These are phyloP conservation scores for Diddensiella santjacobensis DNA, from an alignment of 805 yeast species.

Conservation along the genomic window DNA sequence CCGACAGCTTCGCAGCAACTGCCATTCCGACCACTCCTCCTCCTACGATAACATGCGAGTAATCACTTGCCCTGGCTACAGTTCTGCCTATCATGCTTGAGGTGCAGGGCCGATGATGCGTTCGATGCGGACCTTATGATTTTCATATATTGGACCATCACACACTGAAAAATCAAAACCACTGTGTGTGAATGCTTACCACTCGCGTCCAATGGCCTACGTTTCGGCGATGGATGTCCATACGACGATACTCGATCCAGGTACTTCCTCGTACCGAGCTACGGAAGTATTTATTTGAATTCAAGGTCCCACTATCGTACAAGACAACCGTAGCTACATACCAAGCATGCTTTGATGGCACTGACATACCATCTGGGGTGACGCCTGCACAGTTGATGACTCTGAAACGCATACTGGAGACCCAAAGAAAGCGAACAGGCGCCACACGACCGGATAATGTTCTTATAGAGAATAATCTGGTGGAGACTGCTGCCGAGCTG, in stretches of 20 bases:
- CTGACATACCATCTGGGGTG: slow-evolving; percentile 44
- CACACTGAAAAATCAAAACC: too few relatives aligned
- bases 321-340: slow-evolving; percentile 18
- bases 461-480: slow-evolving; percentile 62
- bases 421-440: slow-evolving; percentile 57
- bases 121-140: too few relatives aligned
- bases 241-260: neutral
- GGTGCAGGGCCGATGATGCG: too few relatives aligned
- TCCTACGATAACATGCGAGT: slow-evolving; percentile 71
- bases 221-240: too few relatives aligned
- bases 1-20: slow-evolving; percentile 64
- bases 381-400: slow-evolving; percentile 58
- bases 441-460: slow-evolving; percentile 53
- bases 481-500: slow-evolving; percentile 79
- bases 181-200: too few relatives aligned
- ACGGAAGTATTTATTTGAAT: slow-evolving; percentile 26
- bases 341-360: slow-evolving; percentile 21
- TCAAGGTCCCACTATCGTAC: slow-evolving; percentile 26
- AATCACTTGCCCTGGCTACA: slow-evolving; percentile 38
- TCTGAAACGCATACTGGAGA: slow-evolving; percentile 63
- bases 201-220: too few relatives aligned
- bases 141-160: too few relatives aligned
- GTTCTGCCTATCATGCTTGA: slow-evolving; percentile 1
- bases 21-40: slow-evolving; percentile 86
- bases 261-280: slow-evolving; percentile 20